Evolutionary conservation across 768 basidiomycete species (phyloP), one percentile per base, ranked within the genome.

Genomic region (Termitomyces sp.): DNA sequence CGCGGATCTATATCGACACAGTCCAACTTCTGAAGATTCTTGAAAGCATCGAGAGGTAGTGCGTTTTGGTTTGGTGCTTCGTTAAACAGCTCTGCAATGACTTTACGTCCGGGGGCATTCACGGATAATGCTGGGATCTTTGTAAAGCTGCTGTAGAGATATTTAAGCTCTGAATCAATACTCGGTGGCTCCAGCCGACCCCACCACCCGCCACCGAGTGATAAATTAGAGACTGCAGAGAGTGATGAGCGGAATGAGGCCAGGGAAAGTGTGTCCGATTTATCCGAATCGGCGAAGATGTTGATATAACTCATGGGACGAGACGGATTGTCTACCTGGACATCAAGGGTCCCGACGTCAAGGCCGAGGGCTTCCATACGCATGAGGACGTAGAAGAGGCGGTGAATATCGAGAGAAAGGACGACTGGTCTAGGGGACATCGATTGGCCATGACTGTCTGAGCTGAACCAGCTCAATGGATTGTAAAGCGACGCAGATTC

Each of bases 71-170:
- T 82, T 1, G 89, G 85, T 3, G 85, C 76, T 50, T 92, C 89
- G 33, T 81, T 76, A 4, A 78, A 73, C 11, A 92, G 76, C 65
- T 92, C 92, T 5, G 79, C 66, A 23, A 95, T 85, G 60, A 83
- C 70, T 52, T 82, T 84, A 45, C 78, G 77, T 42, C 81, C 81
- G 0, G 89, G 88, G 2, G 86, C 78, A 56, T 75, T 78, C 52
- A 95, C 70, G 7, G 76, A 72, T 36, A 96, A 75, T 1, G 92
- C 87, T 15, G 94, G 94, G 0, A 97, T 75, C 70, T 90, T 93
- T 41, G 92, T 97, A 74, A 96, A 92, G 66, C 86, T 82, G 66
- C 91, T 92, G 73, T 85, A 96, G 58, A 95, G 79, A 69, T 86
- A 92, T 67, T 85, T 93, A 68, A 96, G 84, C 63, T 93, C 89